phyloP scores from a whole-genome alignment of 2,329 filamentous ascomycete genomes.

The Onygenales sp. region DNA sequence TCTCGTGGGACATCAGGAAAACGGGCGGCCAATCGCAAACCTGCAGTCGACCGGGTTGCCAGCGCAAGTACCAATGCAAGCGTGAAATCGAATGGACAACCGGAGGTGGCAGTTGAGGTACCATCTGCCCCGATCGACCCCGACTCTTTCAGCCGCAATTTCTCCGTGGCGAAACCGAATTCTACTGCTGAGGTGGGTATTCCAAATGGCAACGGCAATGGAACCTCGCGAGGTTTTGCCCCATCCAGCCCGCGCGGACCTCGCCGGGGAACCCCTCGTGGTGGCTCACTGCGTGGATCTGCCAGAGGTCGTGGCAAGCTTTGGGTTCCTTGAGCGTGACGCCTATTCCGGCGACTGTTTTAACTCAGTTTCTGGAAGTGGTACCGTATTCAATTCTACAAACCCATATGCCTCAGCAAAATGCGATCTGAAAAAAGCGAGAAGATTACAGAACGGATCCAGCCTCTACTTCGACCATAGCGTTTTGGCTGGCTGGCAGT shows the following conservation, averaged over 20 bases:
- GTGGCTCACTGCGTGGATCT: conserved; percentile 25
- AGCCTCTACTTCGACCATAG: neutral
- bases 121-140: conserved; percentile 39
- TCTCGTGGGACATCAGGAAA: conserved; percentile 17
- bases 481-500: neutral
- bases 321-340: conserved; percentile 34
- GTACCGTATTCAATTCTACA: neutral
- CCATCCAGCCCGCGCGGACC: conserved; percentile 23
- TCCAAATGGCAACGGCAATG: conserved; percentile 15
- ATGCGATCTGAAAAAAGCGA: neutral
- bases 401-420: neutral
- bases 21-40: conserved; percentile 19
- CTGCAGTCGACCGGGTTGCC: conserved; percentile 7
- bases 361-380: neutral
- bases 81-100: conserved; percentile 7
- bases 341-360: neutral
- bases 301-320: conserved; percentile 33
- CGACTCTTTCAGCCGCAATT: conserved; percentile 37
- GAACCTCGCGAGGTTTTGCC: conserved; percentile 21
- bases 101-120: conserved; percentile 30
- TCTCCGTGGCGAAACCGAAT: conserved; percentile 22
- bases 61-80: neutral
- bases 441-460: neutral
- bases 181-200: conserved; percentile 22
- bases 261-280: conserved; percentile 26